phyloP scores from a whole-genome alignment of 1,139 yeast species.

The Debaryomycetaceae sp. region DNA sequence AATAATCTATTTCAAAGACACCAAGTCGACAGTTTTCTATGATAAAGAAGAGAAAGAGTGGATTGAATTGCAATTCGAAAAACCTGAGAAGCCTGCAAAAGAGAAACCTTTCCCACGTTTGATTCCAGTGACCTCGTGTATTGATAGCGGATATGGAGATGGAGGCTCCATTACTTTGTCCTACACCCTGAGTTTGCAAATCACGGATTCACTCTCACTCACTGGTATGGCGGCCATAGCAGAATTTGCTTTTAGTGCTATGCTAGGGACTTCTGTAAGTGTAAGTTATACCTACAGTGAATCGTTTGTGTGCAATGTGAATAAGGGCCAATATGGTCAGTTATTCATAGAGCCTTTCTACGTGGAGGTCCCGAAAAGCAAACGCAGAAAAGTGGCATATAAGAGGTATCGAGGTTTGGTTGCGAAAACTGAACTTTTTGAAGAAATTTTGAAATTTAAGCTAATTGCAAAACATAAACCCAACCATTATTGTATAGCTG shows the following conservation, averaged over 20 bases:
- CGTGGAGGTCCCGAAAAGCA: constrained; percentile 11
- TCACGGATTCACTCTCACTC: constrained; percentile 1
- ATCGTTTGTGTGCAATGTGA: constrained; percentile 13
- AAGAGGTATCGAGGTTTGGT: constrained; percentile 8
- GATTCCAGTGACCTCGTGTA: constrained; percentile 9
- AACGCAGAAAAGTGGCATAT: constrained; percentile 10
- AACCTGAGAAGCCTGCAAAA: constrained; percentile 5
- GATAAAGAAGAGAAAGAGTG: constrained; percentile 13
- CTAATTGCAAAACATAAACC: constrained; percentile 9
- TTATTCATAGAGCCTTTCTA: constrained; percentile 9
- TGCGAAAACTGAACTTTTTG: constrained; percentile 4
- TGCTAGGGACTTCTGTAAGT: constrained; percentile 10
- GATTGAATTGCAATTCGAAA: constrained; percentile 8
- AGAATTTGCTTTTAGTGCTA: constrained; percentile 6
- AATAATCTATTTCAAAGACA: constrained; percentile 11
- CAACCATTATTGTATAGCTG: constrained; percentile 10
- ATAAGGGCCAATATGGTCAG: constrained; percentile 15
- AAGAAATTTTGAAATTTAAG: constrained; percentile 6
- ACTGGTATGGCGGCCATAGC: constrained; percentile 1
- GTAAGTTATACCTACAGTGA: constrained; percentile 9
- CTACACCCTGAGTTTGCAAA: constrained; percentile 2
- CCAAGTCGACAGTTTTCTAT: constrained; percentile 13
- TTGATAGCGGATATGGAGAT: constrained; percentile 6
- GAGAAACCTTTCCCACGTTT: constrained; percentile 5
- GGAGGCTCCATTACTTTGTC: constrained; percentile 7